phyloP scores from a whole-genome alignment of 768 basidiomycete genomes.

The Termitomyces sp. region DNA sequence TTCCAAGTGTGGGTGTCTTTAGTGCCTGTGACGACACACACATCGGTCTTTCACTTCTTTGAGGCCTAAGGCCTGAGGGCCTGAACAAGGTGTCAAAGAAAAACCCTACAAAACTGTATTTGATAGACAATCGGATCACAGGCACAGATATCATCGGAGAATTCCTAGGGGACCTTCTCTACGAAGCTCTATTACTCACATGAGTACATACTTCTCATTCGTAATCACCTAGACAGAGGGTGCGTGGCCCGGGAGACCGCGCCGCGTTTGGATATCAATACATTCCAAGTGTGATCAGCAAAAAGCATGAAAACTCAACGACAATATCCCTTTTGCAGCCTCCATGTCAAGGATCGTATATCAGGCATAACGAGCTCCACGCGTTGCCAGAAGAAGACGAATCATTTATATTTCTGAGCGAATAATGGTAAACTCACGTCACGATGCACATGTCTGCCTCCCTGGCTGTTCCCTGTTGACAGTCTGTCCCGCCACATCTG shows the following conservation, averaged over 20 bases:
- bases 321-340: conserved; percentile 1
- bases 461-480: conserved; percentile 2
- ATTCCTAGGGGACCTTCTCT: neutral
- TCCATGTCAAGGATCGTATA: neutral
- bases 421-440: conserved; percentile 57
- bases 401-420: conserved; percentile 42
- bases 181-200: neutral
- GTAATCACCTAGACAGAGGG: conserved; percentile 1
- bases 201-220: neutral
- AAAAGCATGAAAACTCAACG: conserved; percentile 16
- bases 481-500: conserved; percentile 2
- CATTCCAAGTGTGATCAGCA: conserved; percentile 5
- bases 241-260: conserved; percentile 1
- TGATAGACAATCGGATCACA: neutral
- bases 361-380: conserved; percentile 5
- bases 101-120: neutral
- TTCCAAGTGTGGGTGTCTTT: too few relatives aligned
- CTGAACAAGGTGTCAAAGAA: neutral
- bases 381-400: conserved; percentile 22
- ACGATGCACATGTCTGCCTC: conserved; percentile 17
- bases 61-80: neutral
- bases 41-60: neutral
- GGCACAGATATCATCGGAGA: neutral
- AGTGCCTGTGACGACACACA: neutral
- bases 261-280: conserved; percentile 12